phyloP scores from a whole-genome alignment of 495 filamentous ascomycete genomes.

The Pseudoneurospora amorphoporcata region DNA sequence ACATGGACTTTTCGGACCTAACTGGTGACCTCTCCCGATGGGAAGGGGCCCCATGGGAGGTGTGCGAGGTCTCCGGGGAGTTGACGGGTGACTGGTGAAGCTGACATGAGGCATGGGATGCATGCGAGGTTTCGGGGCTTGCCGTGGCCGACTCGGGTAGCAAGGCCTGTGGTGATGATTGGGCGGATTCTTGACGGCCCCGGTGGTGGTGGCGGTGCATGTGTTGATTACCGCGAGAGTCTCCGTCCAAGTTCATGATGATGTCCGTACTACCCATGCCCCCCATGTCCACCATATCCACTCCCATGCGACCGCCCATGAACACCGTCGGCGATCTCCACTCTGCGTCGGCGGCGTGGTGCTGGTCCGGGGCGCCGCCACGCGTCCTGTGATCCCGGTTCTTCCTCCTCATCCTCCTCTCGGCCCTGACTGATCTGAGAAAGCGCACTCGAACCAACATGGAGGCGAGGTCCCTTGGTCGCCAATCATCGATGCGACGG shows the following conservation, averaged over 20 bases:
- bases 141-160: neutral
- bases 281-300: neutral
- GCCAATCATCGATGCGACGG: slow-evolving; percentile 26
- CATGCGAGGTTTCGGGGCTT: neutral
- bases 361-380: neutral
- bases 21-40: slow-evolving; percentile 17
- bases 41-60: neutral
- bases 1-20: slow-evolving; percentile 12
- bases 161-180: neutral
- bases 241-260: neutral
- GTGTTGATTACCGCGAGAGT: neutral
- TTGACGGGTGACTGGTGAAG: slow-evolving; percentile 6
- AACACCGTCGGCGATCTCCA: neutral
- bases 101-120: neutral
- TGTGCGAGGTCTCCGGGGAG: slow-evolving; percentile 8
- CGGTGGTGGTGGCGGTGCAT: neutral
- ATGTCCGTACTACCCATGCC: neutral
- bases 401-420: slow-evolving; percentile 15
- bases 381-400: slow-evolving; percentile 5
- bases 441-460: slow-evolving; percentile 24
- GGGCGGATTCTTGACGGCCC: neutral
- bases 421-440: slow-evolving; percentile 17
- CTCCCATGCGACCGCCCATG: neutral
- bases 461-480: slow-evolving; percentile 19
- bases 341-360: neutral